A percentile compares a stretch with the other conserved stretches of the same genome.
phyloP scores from a whole-genome alignment of 192 early-diverging fungal genomes.

The Rhizophagus sp. region DNA sequence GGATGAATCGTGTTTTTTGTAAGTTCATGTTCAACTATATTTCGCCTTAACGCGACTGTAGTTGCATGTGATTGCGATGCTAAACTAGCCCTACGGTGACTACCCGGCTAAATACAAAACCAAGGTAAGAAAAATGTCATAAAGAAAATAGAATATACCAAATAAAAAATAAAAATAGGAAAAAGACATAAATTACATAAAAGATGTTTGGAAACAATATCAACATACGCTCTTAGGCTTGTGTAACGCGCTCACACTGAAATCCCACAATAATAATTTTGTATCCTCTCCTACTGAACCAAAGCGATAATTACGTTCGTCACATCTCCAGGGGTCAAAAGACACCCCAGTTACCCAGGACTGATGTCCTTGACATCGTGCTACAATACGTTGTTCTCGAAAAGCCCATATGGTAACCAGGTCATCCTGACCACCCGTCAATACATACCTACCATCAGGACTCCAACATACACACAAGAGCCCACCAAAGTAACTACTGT shows the following conservation, averaged over 20 bases:
- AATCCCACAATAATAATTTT: constrained; percentile 90
- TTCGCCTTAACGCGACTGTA: constrained; percentile 20
- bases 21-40: constrained; percentile 25
- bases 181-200: constrained; percentile 2
- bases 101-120: constrained; percentile 23
- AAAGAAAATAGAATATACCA: neutral
- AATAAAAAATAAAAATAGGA: constrained; percentile 4
- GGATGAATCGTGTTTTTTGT: constrained; percentile 35
- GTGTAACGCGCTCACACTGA: constrained; percentile 75
- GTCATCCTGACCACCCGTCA: constrained; percentile 93
- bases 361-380: constrained; percentile 87
- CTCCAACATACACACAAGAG: constrained; percentile 88
- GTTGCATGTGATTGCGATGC: constrained; percentile 35
- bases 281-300: constrained; percentile 91
- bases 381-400: constrained; percentile 72
- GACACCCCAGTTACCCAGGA: constrained; percentile 85
- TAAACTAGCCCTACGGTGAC: constrained; percentile 41
- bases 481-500: constrained; percentile 82
- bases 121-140: neutral
- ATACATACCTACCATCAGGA: constrained; percentile 81
- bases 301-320: constrained; percentile 81
- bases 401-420: constrained; percentile 88
- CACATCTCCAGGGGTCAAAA: constrained; percentile 83
- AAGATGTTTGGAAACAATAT: neutral
- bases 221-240: constrained; percentile 67